phyloP scores from a whole-genome alignment of 139 green algal species.

The Ettlia oleoabundans region DNA sequence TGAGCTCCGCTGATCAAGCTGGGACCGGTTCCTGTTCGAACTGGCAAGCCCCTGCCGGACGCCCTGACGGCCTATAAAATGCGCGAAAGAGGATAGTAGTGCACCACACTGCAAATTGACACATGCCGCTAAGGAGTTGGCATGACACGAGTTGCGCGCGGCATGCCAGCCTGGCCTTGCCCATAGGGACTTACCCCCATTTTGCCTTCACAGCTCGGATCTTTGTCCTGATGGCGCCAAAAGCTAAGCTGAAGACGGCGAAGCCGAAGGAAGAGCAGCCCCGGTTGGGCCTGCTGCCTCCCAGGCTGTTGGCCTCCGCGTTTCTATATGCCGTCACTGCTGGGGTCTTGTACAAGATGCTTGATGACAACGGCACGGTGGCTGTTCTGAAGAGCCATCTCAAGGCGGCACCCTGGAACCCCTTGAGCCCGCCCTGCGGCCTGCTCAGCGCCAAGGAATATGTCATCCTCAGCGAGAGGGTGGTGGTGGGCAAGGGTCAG shows the following conservation, averaged over 20 bases:
- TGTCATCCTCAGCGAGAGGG: constrained; percentile 31
- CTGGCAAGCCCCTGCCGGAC: too few species aligned
- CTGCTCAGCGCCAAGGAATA: constrained; percentile 45
- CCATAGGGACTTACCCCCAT: too few species aligned
- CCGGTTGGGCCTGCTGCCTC: background rate
- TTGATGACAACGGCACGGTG: constrained; percentile 10
- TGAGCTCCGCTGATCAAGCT: too few species aligned
- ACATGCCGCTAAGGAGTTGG: too few species aligned
- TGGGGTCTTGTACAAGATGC: background rate
- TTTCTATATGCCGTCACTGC: constrained; percentile 14
- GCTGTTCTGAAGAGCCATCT: constrained; percentile 4
- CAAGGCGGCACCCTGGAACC: background rate
- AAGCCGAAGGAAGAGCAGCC: background rate
- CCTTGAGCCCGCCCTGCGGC: constrained; percentile 39
- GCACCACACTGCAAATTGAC: too few species aligned
- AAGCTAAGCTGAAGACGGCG: background rate
- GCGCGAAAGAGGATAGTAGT: too few species aligned
- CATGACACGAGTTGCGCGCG: too few species aligned
- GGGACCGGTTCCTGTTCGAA: too few species aligned
- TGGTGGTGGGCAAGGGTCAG: constrained; percentile 34
- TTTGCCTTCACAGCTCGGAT: background rate
- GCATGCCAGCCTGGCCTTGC: too few species aligned
- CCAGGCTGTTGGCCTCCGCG: background rate
- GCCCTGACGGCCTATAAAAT: too few species aligned
- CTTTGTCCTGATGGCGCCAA: background rate